A percentile compares a stretch with the other conserved stretches of the same genome.
Conservation (phyloP, 2,329 filamentous ascomycete genomes). For the Trichoderma endophyticum region DNA sequence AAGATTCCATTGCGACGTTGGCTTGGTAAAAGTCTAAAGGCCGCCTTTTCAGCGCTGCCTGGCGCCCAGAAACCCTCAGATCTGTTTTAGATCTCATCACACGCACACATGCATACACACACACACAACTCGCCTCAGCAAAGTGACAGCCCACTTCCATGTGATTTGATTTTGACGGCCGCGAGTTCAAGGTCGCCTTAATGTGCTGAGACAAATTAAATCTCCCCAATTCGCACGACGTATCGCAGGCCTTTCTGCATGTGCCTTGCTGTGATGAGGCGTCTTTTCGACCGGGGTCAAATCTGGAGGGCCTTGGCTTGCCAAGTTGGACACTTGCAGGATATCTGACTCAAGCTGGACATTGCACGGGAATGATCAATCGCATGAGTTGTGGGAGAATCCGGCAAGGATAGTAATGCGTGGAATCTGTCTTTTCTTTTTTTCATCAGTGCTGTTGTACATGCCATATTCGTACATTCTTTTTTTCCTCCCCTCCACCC, state of each 20-base stretch:
- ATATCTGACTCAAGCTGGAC: background rate
- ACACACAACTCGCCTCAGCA: background rate
- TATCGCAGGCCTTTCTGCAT: background rate
- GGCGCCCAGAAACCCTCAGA: background rate
- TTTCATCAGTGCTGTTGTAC: slow-evolving; percentile 12
- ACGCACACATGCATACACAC: background rate
- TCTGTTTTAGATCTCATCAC: background rate
- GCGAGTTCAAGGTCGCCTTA: background rate
- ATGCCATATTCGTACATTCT: slow-evolving; percentile 10
- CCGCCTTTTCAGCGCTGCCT: background rate
- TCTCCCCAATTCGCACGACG: background rate
- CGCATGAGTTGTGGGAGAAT: background rate
- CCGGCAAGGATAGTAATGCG: background rate
- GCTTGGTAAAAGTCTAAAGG: background rate
- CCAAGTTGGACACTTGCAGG: background rate
- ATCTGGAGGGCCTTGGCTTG: background rate
- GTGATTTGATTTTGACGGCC: background rate
- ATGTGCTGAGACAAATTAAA: background rate
- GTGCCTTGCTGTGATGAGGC: background rate
- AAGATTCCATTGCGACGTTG: background rate
- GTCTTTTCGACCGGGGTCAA: background rate
- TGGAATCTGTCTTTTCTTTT: background rate
- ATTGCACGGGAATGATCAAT: background rate
- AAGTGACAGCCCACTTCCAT: background rate
- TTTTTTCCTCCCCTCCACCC: background rate